Evolutionary conservation across 163 green algal species (phyloP).

Genomic region (Scenedesmus sp.): DNA sequence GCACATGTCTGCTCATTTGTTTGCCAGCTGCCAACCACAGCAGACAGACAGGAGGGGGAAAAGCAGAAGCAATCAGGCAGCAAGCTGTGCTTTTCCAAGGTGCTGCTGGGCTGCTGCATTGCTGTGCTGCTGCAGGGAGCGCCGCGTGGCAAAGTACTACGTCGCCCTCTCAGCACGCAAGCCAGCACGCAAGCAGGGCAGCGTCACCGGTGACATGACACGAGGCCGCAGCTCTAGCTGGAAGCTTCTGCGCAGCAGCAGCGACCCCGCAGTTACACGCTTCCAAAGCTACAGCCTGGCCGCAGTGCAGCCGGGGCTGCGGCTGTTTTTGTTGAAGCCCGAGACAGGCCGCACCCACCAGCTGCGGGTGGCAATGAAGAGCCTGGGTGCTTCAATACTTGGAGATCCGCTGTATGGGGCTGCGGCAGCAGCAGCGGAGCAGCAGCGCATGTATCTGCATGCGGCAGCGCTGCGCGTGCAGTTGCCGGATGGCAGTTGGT

Average conservation of each 20-base stretch:
- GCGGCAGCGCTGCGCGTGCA: slow-evolving; percentile 36
- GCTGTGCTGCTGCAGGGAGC: background rate
- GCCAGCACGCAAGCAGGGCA: slow-evolving; percentile 16
- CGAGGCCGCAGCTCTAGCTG: background rate
- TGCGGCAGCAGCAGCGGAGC: background rate
- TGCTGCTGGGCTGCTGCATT: too few relatives aligned
- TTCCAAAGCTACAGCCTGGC: slow-evolving; percentile 23
- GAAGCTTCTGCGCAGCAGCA: slow-evolving; percentile 16
- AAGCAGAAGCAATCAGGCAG: too few relatives aligned
- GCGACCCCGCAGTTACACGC: slow-evolving; percentile 36
- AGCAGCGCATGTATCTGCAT: slow-evolving; percentile 42
- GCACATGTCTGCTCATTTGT: too few relatives aligned
- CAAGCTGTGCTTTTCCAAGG: too few relatives aligned
- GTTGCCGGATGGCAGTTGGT: slow-evolving; percentile 22
- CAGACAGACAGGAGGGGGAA: too few relatives aligned
- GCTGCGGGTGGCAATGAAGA: slow-evolving; percentile 40
- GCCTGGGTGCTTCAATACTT: slow-evolving; percentile 7
- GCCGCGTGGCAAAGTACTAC: slow-evolving; percentile 44
- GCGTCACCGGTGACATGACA: slow-evolving; percentile 28
- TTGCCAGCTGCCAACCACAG: too few relatives aligned
- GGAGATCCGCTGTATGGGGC: slow-evolving; percentile 17
- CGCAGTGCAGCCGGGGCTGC: slow-evolving; percentile 38
- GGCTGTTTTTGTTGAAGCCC: slow-evolving; percentile 39
- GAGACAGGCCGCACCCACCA: slow-evolving; percentile 42
- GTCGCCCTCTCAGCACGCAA: slow-evolving; percentile 10